These are phyloP conservation scores for Populus euphratica DNA, from an alignment of 345 rosid species.

Conservation along the genomic window DNA sequence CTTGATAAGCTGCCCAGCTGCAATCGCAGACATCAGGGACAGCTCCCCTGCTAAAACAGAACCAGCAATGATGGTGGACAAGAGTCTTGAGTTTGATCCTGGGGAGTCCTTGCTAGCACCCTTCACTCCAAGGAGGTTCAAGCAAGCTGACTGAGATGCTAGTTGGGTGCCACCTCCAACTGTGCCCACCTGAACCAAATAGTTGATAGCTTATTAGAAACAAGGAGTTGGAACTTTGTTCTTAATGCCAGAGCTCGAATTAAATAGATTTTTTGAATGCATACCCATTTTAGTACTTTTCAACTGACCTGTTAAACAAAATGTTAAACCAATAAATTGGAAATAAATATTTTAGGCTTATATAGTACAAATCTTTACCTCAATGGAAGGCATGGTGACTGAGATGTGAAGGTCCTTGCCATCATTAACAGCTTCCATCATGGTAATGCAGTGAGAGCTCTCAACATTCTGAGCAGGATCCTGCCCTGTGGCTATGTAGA, in stretches of 20 bases:
- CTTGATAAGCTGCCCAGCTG: slow-evolving; percentile 80
- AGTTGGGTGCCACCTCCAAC: slow-evolving; percentile 93
- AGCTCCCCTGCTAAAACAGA: slow-evolving; percentile 80
- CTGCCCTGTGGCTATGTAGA: slow-evolving; percentile 81
- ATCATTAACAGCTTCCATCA: slow-evolving; percentile 80
- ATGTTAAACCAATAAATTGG: neutral
- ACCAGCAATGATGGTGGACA: slow-evolving; percentile 75
- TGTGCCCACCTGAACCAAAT: slow-evolving; percentile 60
- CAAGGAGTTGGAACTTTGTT: neutral
- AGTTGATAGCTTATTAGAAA: neutral
- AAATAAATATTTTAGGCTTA: too few relatives aligned
- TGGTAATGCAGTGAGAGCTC: slow-evolving; percentile 86
- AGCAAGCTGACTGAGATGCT: slow-evolving; percentile 81
- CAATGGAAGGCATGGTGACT: slow-evolving; percentile 83
- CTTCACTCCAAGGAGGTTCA: slow-evolving; percentile 73
- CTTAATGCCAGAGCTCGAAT: neutral
- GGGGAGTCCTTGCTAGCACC: slow-evolving; percentile 67
- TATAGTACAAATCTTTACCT: slow-evolving; percentile 32
- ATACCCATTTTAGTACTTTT: neutral
- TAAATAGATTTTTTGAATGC: neutral
- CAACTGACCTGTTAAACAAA: too few relatives aligned
- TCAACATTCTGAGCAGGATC: slow-evolving; percentile 90
- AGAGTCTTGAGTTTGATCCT: slow-evolving; percentile 65
- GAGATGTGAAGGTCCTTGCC: slow-evolving; percentile 78
- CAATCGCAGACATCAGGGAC: slow-evolving; percentile 83